Conservation (phyloP, 2,329 filamentous ascomycete genomes). For the Colletotrichum neosansevieriae region DNA sequence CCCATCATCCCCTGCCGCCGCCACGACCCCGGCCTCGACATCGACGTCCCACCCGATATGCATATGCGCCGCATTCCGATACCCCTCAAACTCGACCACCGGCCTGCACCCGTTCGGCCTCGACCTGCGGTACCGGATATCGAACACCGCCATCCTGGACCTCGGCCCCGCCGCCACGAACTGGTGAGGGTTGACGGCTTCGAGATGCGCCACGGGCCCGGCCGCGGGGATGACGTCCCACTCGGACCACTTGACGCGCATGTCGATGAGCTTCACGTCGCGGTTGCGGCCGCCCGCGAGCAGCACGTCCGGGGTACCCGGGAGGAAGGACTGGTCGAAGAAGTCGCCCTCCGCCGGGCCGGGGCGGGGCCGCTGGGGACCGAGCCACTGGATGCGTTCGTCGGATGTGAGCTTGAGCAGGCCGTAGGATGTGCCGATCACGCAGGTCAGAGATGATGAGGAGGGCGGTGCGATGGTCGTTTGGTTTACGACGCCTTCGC, state of each 20-base stretch:
- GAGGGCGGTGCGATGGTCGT: slow-evolving; percentile 55
- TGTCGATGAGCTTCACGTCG: slow-evolving; percentile 59
- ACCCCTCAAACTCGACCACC: slow-evolving; percentile 61
- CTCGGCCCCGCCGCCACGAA: slow-evolving; percentile 65
- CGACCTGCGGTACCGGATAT: slow-evolving; percentile 59
- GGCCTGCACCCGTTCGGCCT: slow-evolving; percentile 48
- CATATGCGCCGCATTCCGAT: slow-evolving; percentile 62
- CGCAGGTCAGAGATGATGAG: slow-evolving; percentile 55
- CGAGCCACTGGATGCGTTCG: slow-evolving; percentile 51
- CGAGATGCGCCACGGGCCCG: slow-evolving; percentile 62
- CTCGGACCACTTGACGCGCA: slow-evolving; percentile 52
- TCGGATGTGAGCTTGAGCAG: slow-evolving; percentile 53
- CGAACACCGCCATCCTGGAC: slow-evolving; percentile 66
- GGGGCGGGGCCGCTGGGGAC: slow-evolving; percentile 43
- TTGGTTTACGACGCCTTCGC: slow-evolving; percentile 53
- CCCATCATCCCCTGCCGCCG: slow-evolving; percentile 65
- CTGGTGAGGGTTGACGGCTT: slow-evolving; percentile 60
- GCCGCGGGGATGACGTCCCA: slow-evolving; percentile 54
- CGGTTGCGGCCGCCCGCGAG: slow-evolving; percentile 65
- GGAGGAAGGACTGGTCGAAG: slow-evolving; percentile 63
- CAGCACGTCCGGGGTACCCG: slow-evolving; percentile 57
- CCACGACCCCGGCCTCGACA: slow-evolving; percentile 60
- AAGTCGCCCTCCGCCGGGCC: slow-evolving; percentile 50
- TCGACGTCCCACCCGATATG: slow-evolving; percentile 66
- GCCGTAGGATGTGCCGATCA: slow-evolving; percentile 63